A percentile compares a stretch with the other conserved stretches of the same genome.
These are phyloP conservation scores for Physcia stellaris DNA, from an alignment of 495 filamentous ascomycete genomes.

Conservation along the genomic window DNA sequence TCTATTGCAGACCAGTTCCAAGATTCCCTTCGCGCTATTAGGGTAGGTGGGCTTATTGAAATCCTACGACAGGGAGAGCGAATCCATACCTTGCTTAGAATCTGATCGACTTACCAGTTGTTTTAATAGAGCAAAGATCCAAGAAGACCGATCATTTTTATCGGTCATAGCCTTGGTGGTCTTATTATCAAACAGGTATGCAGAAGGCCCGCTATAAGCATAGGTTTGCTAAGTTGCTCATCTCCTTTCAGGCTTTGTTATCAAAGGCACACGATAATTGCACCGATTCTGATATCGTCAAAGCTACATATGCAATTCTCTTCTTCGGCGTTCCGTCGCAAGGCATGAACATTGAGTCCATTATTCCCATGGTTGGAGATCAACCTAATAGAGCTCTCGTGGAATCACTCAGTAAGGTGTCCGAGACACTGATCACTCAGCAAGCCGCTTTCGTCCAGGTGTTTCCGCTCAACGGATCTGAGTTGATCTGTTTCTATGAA, in stretches of 20 bases:
- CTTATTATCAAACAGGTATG: slow-evolving; percentile 15
- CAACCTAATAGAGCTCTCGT: slow-evolving; percentile 10
- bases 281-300: slow-evolving; percentile 1
- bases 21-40: slow-evolving; percentile 1
- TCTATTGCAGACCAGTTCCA: slow-evolving; percentile 9
- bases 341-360: slow-evolving; percentile 14
- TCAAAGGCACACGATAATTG: slow-evolving; percentile 3
- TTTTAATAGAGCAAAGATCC: no score
- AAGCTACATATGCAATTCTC: slow-evolving; percentile 11
- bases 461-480: slow-evolving; percentile 9
- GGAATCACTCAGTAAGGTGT: slow-evolving; percentile 6
- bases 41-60: no score
- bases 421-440: slow-evolving; percentile 5
- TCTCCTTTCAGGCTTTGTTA: no score
- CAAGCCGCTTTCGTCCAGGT: slow-evolving; percentile 7
- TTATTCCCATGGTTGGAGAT: slow-evolving; percentile 12
- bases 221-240: no score
- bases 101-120: no score
- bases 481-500: slow-evolving; percentile 12
- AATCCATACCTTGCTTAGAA: no score
- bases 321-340: slow-evolving; percentile 17
- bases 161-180: slow-evolving; percentile 15
- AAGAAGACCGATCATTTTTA: slow-evolving; percentile 12
- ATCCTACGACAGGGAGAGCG: no score
- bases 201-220: no score